Evolutionary conservation across 257 asterid species (phyloP).

Genomic region (Scutellaria barbata): DNA sequence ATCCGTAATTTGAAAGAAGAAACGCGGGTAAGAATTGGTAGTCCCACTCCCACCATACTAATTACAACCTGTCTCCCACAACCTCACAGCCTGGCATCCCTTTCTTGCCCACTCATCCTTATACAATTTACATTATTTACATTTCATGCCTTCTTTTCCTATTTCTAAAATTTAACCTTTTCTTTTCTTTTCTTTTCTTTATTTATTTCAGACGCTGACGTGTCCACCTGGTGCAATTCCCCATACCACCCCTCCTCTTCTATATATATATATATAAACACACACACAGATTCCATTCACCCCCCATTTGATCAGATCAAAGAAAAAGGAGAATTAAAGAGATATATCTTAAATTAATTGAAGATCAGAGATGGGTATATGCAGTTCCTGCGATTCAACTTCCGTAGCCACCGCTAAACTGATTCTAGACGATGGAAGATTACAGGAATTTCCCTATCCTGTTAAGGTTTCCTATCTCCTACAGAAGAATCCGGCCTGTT

Average conservation of each 20-base stretch:
- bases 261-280: slow-evolving; percentile 19
- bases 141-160: not conserved
- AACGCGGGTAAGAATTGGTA: slow-evolving; percentile 47
- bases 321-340: no score
- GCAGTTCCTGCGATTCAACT: slow-evolving; percentile 81
- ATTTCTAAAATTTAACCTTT: not conserved
- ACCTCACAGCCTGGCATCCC: slow-evolving; percentile 69
- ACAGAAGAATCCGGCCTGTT: slow-evolving; percentile 68
- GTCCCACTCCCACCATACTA: not conserved
- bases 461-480: slow-evolving; percentile 71
- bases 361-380: slow-evolving; percentile 62
- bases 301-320: not conserved
- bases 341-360: no score
- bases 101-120: slow-evolving; percentile 35
- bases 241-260: slow-evolving; percentile 41
- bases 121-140: not conserved
- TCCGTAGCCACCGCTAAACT: slow-evolving; percentile 79
- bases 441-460: slow-evolving; percentile 80
- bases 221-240: slow-evolving; percentile 56
- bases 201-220: slow-evolving; percentile 43
- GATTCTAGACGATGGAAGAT: slow-evolving; percentile 71
- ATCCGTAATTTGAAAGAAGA: slow-evolving; percentile 44
- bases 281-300: not conserved
- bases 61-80: slow-evolving; percentile 68
- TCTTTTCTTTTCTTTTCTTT: not conserved